Evolutionary conservation across 2,329 filamentous ascomycete genomes (phyloP), one percentile per base, ranked within the genome.

Genomic region (Trichoderma atrobrunneum): DNA sequence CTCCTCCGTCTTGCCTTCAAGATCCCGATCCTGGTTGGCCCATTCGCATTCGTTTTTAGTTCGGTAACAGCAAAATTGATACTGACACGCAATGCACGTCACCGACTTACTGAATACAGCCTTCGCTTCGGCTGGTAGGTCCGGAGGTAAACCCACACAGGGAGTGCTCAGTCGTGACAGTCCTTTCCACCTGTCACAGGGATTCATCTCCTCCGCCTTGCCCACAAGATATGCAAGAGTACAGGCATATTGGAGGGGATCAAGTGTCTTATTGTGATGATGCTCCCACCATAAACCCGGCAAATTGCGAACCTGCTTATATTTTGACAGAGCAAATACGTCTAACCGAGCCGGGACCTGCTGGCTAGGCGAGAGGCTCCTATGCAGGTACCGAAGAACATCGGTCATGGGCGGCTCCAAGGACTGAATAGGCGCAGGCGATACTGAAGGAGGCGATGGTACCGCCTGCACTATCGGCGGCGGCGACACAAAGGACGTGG

Each of bases 221-320:
- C 81, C 81, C 0, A 77, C 77, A 1, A 82, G 59, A 61, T 79
- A 82, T 6, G 80, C 80, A 5, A 82, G 34, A 4, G 78, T 78
- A 60, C 75, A 78, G 18, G 79, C 76, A 65, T 80, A 82, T 21
- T 76, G 72, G 0, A 56, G 68, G 0, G 70, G 5, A 7, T 77
- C 76, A 3, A 82, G 36, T 0, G 72, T 71, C 5, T 65, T 71
- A 1, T 71, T 70, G 0, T 56, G 14, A 54, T 82, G 79, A 12
- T 51, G 61, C 0, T 72, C 28, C 8, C 79, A 74, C 79, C 80
- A 82, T 0, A 30, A 3, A 0, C 60, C 14, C 0, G 81, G 79
- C 1, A 82, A 73, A 0, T 73, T 14, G 1, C 81, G 78, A 26
- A 68, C 71, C 6, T 74, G 76, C 7, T 75, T 75, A 0, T 80